Conservation (phyloP, 2,329 filamentous ascomycete genomes). For the Alternaria alternata region DNA sequence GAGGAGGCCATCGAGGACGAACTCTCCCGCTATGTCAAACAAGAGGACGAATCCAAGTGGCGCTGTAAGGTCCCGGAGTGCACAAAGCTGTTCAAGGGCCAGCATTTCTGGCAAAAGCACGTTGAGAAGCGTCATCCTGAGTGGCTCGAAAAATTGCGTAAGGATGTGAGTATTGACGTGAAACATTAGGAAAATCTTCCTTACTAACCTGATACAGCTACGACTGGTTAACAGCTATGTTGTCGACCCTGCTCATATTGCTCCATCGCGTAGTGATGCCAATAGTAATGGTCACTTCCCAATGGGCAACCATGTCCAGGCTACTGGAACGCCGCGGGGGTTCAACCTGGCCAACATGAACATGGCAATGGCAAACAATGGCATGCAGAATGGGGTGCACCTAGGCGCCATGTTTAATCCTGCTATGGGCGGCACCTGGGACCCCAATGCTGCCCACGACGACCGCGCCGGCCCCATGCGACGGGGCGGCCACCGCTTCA, state of each 20-base stretch:
- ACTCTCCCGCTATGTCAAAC: conserved; percentile 86
- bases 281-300: conserved; percentile 97
- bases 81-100: conserved; percentile 95
- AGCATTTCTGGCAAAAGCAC: conserved; percentile 97
- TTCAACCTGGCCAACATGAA: conserved; percentile 84
- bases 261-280: conserved; percentile 88
- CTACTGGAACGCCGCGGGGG: conserved; percentile 85
- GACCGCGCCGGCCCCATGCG: conserved; percentile 55
- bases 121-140: conserved; percentile 94
- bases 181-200: neutral
- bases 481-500: conserved; percentile 50
- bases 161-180: conserved; percentile 71
- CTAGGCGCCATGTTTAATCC: conserved; percentile 59
- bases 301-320: conserved; percentile 72
- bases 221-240: conserved; percentile 93
- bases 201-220: conserved; percentile 64
- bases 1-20: conserved; percentile 91
- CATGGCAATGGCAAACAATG: conserved; percentile 65
- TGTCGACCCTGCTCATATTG: conserved; percentile 92
- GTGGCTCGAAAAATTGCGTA: conserved; percentile 80
- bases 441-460: conserved; percentile 52
- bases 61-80: conserved; percentile 96
- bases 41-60: conserved; percentile 97
- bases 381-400: conserved; percentile 52
- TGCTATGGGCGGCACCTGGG: conserved; percentile 64